phyloP scores from a whole-genome alignment of 2,329 filamentous ascomycete genomes.

The Exophiala spinifera region DNA sequence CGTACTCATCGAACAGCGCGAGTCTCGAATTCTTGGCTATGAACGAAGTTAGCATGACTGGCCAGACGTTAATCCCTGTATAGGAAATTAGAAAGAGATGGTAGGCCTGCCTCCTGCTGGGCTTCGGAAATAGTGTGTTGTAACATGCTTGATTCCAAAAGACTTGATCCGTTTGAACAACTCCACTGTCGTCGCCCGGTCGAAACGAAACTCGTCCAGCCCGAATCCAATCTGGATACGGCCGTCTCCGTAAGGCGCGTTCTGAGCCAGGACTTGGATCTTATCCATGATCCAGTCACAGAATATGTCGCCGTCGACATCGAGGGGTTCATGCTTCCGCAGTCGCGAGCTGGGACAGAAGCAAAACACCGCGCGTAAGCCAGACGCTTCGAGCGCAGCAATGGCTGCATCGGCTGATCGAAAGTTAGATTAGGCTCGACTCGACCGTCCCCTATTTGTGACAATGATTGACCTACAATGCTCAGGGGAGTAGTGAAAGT shows the following conservation, averaged over 20 bases:
- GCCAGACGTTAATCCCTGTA: no score
- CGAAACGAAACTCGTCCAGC: constrained; percentile 30
- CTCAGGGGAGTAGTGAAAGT: constrained; percentile 27
- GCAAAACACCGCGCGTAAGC: constrained; percentile 32
- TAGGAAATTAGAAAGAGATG: no score
- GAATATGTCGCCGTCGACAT: constrained; percentile 10
- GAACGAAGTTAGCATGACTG: no score
- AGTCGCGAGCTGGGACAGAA: constrained; percentile 28
- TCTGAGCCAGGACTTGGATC: constrained; percentile 21
- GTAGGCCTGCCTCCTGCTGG: no score
- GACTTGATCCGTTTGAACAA: constrained; percentile 22
- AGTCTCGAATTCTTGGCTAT: no score
- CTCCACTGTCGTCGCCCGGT: constrained; percentile 24
- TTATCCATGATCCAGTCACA: constrained; percentile 26
- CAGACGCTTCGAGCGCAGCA: constrained; percentile 30
- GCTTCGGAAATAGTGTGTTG: no score
- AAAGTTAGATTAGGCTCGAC: no score
- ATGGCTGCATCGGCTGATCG: constrained; percentile 28
- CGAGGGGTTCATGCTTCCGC: constrained; percentile 25
- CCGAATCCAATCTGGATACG: constrained; percentile 32
- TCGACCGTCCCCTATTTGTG: no score
- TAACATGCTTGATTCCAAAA: constrained; percentile 24
- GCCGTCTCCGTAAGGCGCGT: constrained; percentile 30
- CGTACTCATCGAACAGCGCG: constrained; percentile 36
- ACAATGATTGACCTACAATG: constrained; percentile 30